Base-by-base conservation (phyloP, 2,329 filamentous ascomycete species). In the Parascedosporium putredinis region DNA sequence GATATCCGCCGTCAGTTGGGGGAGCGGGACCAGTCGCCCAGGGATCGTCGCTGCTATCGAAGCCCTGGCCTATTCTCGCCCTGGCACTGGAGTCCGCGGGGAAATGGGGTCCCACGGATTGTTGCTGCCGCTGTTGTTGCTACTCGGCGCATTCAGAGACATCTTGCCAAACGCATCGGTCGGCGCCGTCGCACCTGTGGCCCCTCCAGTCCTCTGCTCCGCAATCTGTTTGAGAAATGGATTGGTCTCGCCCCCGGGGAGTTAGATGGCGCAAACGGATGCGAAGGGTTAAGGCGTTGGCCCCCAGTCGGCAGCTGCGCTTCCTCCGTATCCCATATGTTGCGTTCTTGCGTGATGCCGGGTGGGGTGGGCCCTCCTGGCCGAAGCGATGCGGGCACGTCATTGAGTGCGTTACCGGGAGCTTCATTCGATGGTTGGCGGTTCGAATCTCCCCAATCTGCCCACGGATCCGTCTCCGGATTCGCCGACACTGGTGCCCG, bases 201-300 rank as follows among this genome's bases (percentile, higher is more conserved):
- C 54, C 47, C 31, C 58, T 48, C 23, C 53, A 5, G 27, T 23
- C 24, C 14, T 18, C 38, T 43, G 51, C 10, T 44, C 12, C 56
- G 58, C 29, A 54, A 74, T 75, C 50, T 73, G 71, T 53, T 73
- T 74, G 20, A 67, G 56, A 58, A 79, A 79, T 0, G 76, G 76
- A 49, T 79, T 79, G 18, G 74, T 77, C 51, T 73, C 67, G 23
- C 59, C 56, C 33, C 63, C 62, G 58, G 42, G 12, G 42, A 45
- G 24, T 62, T 45, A 5, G 42, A 45, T 3, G 42, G 42, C 9
- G 14, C 42, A 20, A 25, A 29, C 5, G 42, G n/a, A 12, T 43
- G 38, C 24, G 42, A 23, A 9, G 24, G 6, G 23, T 45, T 24
- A 14, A 29, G 42, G 12, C 27, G 42, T 20, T 20, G 14, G 2